These are phyloP conservation scores for Aspergillus pseudonomiae DNA, from an alignment of 2,329 filamentous ascomycete genomes.

Conservation along the genomic window DNA sequence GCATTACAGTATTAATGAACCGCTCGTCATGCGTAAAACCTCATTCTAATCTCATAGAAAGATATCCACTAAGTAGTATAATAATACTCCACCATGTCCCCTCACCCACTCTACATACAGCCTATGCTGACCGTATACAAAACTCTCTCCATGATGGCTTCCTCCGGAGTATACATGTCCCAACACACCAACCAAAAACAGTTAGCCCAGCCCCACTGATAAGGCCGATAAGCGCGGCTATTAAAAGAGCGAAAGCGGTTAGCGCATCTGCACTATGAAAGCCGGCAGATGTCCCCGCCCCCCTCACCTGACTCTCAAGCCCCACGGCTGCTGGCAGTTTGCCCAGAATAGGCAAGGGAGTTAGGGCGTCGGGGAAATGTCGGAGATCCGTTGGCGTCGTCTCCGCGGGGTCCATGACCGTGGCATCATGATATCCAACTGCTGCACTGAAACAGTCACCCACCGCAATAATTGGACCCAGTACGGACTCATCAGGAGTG, in stretches of 20 bases:
- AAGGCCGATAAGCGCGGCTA: not conserved
- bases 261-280: not conserved
- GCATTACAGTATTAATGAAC: not conserved
- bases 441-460: not conserved
- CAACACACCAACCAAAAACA: not conserved
- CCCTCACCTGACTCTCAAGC: not conserved
- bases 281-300: not conserved
- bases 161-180: no score
- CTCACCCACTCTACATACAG: no score
- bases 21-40: not conserved
- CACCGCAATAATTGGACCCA: not conserved
- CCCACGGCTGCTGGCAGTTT: not conserved
- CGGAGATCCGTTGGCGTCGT: not conserved
- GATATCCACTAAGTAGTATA: no score
- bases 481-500: not conserved
- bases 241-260: not conserved
- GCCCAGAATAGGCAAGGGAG: not conserved
- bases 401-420: not conserved
- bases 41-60: no score
- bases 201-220: not conserved
- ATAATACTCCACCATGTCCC: fast-evolving
- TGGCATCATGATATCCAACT: not conserved
- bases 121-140: no score
- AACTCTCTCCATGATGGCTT: no score
- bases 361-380: not conserved